Evolutionary conservation across 1,284 basidiomycete genomes (phyloP), one percentile per base, ranked within the genome.

Genomic region (Cutaneotrichosporon dermatis): DNA sequence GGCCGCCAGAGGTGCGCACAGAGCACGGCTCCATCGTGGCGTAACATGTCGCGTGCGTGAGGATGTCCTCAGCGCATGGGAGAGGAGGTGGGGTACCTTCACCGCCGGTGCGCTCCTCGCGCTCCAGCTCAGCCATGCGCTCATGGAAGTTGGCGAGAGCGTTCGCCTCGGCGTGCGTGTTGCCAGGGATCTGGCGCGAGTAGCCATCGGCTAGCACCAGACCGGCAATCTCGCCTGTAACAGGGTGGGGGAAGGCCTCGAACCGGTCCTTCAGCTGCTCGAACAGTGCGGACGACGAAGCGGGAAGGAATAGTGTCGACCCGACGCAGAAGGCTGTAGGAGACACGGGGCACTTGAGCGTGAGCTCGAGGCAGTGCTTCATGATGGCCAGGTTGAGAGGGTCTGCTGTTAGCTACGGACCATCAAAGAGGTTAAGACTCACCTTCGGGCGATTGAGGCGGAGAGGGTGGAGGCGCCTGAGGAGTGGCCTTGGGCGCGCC

Each of bases 11-110:
- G 9, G 92, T 88, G 56, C 96, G 83, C 36, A 90, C 79, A 3
- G 92, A 95, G 75, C 96, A 99, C 10, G 96, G 96, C 74, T 99
- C 96, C 83, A 99, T 86, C 0, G 95, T 99, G 0, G 94, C 96
- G 73, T 95, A 99, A 54, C 60, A 92, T 51, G 70, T 68, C 25
- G 67, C 56, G 16, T 75, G 55, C 10, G 61, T 50, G 16, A 68
- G 60, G 41, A 70, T 62, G 2, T 59, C 60, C 3, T 52, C 53
- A 6, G 63, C 25, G 1, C 57, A 51, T 8, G 63, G 63, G 2
- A 64, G 46, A 13, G 39, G 39, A 9, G 39, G 8, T 25, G 25
- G 25, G 42, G 16, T 83, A 80, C 39, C 46, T 39, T 59, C 37
- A 15, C 37, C n/a, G 36, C 12, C 37, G 13, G 11, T 41, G 39